A percentile compares a stretch with the other conserved stretches of the same genome.
These are phyloP conservation scores for Fremontodendron californicum DNA, from an alignment of 345 rosid species.

Conservation along the genomic window DNA sequence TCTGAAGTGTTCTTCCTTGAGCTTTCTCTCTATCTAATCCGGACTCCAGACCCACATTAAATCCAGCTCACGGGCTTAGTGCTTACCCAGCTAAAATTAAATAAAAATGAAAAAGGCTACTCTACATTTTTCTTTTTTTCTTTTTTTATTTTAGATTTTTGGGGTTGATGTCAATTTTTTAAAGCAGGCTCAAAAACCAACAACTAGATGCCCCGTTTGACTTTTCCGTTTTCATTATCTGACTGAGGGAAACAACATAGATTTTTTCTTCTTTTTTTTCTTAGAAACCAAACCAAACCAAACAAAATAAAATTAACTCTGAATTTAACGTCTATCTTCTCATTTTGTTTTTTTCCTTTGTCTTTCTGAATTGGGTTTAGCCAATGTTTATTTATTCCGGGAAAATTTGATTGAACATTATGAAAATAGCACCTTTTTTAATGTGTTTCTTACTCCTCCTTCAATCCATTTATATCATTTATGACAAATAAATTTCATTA, in stretches of 20 bases:
- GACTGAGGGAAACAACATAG: not conserved
- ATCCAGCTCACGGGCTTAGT: conserved; percentile 12
- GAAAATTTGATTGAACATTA: not conserved
- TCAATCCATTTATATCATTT: not conserved
- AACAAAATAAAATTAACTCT: not conserved
- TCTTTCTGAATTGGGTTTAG: not conserved
- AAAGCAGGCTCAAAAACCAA: not conserved
- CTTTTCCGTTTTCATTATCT: not conserved
- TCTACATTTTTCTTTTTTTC: not conserved
- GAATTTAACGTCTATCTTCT: not conserved
- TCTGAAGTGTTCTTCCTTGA: not conserved
- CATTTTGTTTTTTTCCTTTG: not conserved
- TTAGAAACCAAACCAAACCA: not conserved
- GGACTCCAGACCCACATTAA: conserved; percentile 14
- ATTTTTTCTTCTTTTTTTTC: not conserved
- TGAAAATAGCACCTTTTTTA: not conserved
- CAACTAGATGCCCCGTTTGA: not conserved
- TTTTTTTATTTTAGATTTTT: not conserved
- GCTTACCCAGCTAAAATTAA: not conserved
- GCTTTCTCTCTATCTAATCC: conserved; percentile 10
- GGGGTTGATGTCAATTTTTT: not conserved
- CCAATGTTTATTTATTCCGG: not conserved
- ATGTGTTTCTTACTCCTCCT: not conserved
- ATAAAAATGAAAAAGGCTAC: not conserved
- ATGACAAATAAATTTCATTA: not conserved